Evolutionary conservation across 176 grass and related monocot species (phyloP).

Genomic region (Raddia distichophylla): DNA sequence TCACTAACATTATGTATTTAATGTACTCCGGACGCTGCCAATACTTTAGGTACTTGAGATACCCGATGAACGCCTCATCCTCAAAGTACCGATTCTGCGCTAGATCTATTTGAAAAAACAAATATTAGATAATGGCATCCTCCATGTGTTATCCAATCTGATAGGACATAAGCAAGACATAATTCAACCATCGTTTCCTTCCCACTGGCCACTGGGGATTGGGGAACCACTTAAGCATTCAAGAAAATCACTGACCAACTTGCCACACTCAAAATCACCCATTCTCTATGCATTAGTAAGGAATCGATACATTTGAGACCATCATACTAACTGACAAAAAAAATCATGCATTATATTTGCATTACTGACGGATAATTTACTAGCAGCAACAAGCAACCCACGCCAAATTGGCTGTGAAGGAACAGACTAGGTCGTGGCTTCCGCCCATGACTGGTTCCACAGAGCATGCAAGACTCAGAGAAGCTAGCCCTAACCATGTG

Average conservation of each 20-base stretch:
- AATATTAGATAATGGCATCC: background rate
- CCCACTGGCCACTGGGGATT: no score
- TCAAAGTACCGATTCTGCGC: conserved; percentile 97
- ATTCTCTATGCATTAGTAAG: background rate
- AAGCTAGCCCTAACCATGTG: conserved; percentile 17
- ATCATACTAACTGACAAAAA: background rate
- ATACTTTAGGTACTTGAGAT: conserved; percentile 95
- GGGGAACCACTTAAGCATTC: background rate
- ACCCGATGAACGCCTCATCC: conserved; percentile 87
- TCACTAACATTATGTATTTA: conserved; percentile 91
- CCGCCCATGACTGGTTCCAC: background rate
- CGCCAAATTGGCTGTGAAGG: conserved; percentile 6
- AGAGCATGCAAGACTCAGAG: background rate
- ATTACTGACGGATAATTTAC: background rate
- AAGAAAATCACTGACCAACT: background rate
- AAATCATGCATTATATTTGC: background rate
- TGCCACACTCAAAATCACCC: background rate
- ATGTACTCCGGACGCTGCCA: conserved; percentile 91
- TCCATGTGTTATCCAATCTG: background rate
- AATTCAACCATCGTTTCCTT: background rate
- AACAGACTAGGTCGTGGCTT: background rate
- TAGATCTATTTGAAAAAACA: conserved; percentile 66
- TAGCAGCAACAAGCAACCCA: background rate
- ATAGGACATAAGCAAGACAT: background rate
- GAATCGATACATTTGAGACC: background rate